Evolutionary conservation across 805 yeast genomes (phyloP).

Genomic region (Danielozyma ontarioensis): DNA sequence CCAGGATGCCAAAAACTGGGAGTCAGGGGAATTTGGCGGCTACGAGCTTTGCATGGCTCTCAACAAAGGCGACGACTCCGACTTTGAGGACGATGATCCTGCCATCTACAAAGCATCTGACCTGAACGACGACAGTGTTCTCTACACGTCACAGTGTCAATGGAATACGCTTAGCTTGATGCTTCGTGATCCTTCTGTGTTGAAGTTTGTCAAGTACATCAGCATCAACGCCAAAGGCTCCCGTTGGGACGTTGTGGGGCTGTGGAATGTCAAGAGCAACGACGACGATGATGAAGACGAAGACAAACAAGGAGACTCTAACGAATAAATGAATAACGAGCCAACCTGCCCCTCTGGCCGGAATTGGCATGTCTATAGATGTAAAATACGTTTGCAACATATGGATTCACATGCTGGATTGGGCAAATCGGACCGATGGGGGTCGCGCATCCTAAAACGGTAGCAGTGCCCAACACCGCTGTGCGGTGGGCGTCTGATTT

Average conservation of each 20-base stretch:
- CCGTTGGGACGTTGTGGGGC: slow-evolving; percentile 83
- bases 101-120: slow-evolving; percentile 64
- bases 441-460: too few relatives aligned
- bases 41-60: slow-evolving; percentile 86
- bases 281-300: slow-evolving; percentile 39
- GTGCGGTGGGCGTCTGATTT: too few relatives aligned
- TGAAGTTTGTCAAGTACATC: slow-evolving; percentile 89
- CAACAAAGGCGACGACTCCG: slow-evolving; percentile 43
- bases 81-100: slow-evolving; percentile 64
- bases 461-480: too few relatives aligned
- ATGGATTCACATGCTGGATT: too few relatives aligned
- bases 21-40: slow-evolving; percentile 86
- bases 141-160: slow-evolving; percentile 72
- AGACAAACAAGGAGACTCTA: slow-evolving; percentile 4
- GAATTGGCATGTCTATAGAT: too few relatives aligned
- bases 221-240: slow-evolving; percentile 84
- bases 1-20: slow-evolving; percentile 63
- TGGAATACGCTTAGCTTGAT: slow-evolving; percentile 80
- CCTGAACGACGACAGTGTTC: slow-evolving; percentile 65
- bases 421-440: too few relatives aligned
- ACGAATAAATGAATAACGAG: not conserved
- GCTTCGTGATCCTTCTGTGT: slow-evolving; percentile 77
- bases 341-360: too few relatives aligned
- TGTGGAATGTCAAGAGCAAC: slow-evolving; percentile 64
- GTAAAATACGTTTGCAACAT: too few relatives aligned